Base-by-base conservation (phyloP, 768 basidiomycete species). In the Naganishia vaughanmartiniae region DNA sequence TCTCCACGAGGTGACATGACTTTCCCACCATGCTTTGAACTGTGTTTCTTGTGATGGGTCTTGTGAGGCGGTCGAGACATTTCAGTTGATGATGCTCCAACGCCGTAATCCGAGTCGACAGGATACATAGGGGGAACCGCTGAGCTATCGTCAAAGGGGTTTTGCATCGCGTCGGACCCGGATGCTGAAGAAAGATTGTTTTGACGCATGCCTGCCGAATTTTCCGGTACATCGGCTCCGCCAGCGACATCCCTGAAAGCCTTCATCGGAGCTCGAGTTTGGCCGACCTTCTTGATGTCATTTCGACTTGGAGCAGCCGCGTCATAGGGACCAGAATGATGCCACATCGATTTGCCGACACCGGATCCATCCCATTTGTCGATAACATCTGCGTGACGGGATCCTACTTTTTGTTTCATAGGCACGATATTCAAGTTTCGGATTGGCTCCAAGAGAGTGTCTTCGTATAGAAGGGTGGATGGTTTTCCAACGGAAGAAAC, bases 321-420 rank as follows among this genome's bases (percentile, higher is more conserved):
- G 60, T 81, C 80, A 46, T 81, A 81, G 33, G 80, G 80, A 28
- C 79, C 79, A 26, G 77, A 72, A 31, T 60, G 54, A 46, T 66
- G 57, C 55, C n/a, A 56, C 28, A 54, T 76, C 69, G 74, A 72
- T 53, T 67, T 75, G 5, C 80, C 80, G 28, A 81, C 48, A 26
- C 80, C 80, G 0, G 80, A 79, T n/a, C 79, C 79, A 74, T 81
- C 80, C 80, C 80, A 81, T 24, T 73, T 73, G 74, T 81, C 80
- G 36, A 81, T 80, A 14, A 81, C 74, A 71, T 81, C 80, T 21
- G 78, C 80, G 63, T 81, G 80, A 51, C 75, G 58, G 69, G 79
- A 79, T 45, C 60, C 60, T 4, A 63, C 60, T 46, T 63, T 63
- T 9, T 63, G 36, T 30, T 63, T 63, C 24, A 63, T 42, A 30